Evolutionary conservation across 2,329 filamentous ascomycete species (phyloP), one percentile per base, ranked within the genome.

Genomic region (Nothomitra cinnamomea): DNA sequence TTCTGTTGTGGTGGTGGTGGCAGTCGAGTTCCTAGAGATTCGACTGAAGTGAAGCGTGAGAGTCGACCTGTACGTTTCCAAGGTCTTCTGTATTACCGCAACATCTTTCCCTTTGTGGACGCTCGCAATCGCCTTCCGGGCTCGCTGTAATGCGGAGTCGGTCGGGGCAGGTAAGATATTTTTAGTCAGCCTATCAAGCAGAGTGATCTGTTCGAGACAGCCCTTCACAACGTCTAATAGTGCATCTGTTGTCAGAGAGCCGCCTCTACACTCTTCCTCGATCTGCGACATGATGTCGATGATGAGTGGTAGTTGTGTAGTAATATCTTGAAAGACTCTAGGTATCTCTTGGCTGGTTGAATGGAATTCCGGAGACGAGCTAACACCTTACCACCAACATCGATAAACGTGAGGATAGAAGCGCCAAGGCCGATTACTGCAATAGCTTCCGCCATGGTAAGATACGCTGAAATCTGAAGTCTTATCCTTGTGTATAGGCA

Each of bases 161-260:
- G 43, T 47, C 43, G 43, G 28, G 19, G 2, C 19, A 4, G 43
- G 43, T 15, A 25, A 24, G 12, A 47, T 47, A 21, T 47, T 25
- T 47, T 47, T 17, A 24, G n/a, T 47, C 43, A 47, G 43, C 43
- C 43, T n/a, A 24, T 47, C 43, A 15, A 24, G 43, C 43, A 47
- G 3, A 25, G 22, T 47, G 21, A 47, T 25, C 21, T 47, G 43
- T 24, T 13, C n/a, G 13, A 47, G 13, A 47, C 43, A 25, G 17
- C 13, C 43, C n/a, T 47, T 4, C 43, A 47, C 43, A 3, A 47
- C 21, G 21, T 24, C 13, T 15, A 25, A 47, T 47, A 47, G 22
- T 24, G 19, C 43, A 47, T 47, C 43, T 25, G 2, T 25, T 47
- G 43, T 25, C 22, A 47, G 21, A 25, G 43, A 25, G 22, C 43